A percentile compares a stretch with the other conserved stretches of the same genome.
phyloP scores from a whole-genome alignment of 805 yeast species.

The Spathaspora hagerdaliae region DNA sequence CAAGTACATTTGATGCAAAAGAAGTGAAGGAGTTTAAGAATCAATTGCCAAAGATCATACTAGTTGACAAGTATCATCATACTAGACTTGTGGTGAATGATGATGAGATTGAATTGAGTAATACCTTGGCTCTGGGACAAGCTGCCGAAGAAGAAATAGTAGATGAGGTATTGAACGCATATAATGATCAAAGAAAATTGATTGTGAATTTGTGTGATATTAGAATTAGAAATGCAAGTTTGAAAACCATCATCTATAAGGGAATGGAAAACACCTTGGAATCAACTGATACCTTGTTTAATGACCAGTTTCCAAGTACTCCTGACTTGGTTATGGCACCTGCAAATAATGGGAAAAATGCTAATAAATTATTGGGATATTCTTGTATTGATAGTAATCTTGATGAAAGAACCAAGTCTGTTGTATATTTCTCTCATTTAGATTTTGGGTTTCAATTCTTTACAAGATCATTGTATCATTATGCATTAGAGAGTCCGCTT shows the following conservation, averaged over 20 bases:
- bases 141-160: neutral
- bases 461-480: slow-evolving; percentile 13
- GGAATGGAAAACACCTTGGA: neutral
- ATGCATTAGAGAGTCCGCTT: slow-evolving; percentile 6
- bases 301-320: slow-evolving; percentile 10
- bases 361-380: slow-evolving; percentile 10
- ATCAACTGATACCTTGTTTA: slow-evolving; percentile 3
- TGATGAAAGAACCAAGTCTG: slow-evolving; percentile 1
- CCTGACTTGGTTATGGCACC: slow-evolving; percentile 14
- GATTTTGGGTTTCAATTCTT: slow-evolving; percentile 17
- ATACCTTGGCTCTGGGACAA: neutral
- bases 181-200: slow-evolving; percentile 7
- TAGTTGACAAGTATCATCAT: slow-evolving; percentile 10
- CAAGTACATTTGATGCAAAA: slow-evolving; percentile 8
- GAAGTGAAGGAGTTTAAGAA: slow-evolving; percentile 8
- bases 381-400: slow-evolving; percentile 2
- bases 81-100: slow-evolving; percentile 4
- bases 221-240: slow-evolving; percentile 8
- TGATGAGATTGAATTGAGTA: neutral
- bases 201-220: slow-evolving; percentile 15
- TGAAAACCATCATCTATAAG: neutral
- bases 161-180: slow-evolving; percentile 5
- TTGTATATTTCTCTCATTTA: slow-evolving; percentile 9
- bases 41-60: slow-evolving; percentile 12
- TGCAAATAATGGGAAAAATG: neutral